Conservation (phyloP, 352 stramenopile species). For the Globisporangium cederbergense region DNA sequence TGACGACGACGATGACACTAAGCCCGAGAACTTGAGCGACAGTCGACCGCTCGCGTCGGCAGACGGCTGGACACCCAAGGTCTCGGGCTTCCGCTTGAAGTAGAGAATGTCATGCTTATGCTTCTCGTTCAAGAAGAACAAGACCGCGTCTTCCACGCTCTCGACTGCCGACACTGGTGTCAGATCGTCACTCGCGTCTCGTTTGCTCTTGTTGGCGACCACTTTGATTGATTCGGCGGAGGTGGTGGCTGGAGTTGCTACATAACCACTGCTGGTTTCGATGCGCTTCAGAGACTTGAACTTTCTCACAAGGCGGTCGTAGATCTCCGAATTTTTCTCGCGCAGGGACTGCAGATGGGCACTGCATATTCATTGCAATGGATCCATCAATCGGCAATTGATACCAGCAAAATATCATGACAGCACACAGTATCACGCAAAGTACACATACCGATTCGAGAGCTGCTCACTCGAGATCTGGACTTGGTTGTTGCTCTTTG, state of each 20-base stretch:
- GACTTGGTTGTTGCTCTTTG: conserved; percentile 11
- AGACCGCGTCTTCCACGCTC: conserved; percentile 50
- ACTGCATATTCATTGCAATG: conserved; percentile 2
- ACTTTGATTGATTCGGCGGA: not conserved
- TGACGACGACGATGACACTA: not conserved
- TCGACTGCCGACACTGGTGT: not conserved
- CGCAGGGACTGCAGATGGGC: conserved; percentile 28
- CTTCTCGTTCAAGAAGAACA: conserved; percentile 70
- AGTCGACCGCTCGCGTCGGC: conserved; percentile 15
- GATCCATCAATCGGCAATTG: not conserved
- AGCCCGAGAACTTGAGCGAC: conserved; percentile 28
- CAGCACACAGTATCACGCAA: not conserved
- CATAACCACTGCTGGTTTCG: not conserved
- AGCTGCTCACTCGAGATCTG: conserved; percentile 17
- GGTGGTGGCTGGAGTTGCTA: conserved; percentile 10
- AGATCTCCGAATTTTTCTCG: conserved; percentile 33
- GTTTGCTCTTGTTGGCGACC: not conserved
- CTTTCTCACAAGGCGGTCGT: conserved; percentile 29
- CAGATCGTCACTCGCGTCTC: not conserved
- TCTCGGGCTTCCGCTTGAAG: conserved; percentile 35
- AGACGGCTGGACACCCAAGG: conserved; percentile 3
- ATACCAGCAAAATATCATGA: not conserved
- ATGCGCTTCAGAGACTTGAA: conserved; percentile 26
- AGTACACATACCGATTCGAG: conserved; percentile 20
- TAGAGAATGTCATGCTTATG: conserved; percentile 71